Conservation (phyloP, 257 asterid genomes). For the Solanum corneliomulleri region DNA sequence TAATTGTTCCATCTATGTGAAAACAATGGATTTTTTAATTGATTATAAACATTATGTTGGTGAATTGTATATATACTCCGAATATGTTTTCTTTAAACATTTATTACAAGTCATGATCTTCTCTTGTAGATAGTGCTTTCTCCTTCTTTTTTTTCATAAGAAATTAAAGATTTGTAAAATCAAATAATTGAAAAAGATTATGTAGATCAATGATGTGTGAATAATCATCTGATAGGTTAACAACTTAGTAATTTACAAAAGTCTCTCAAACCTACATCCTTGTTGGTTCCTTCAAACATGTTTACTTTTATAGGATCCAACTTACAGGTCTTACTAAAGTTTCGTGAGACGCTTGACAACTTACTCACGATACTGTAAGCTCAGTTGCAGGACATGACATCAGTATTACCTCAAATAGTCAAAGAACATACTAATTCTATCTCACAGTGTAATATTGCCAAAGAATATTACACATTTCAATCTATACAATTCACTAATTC, state of each 20-base stretch:
- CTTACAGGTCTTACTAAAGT: too few relatives aligned
- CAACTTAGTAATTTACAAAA: not conserved
- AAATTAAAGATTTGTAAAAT: not conserved
- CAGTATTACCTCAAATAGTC: not conserved
- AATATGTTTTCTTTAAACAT: not conserved
- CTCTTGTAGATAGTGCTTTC: not conserved
- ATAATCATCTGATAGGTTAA: not conserved
- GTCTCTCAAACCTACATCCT: not conserved
- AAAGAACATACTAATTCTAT: not conserved
- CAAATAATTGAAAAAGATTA: not conserved
- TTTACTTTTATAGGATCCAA: not conserved
- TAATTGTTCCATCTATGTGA: not conserved
- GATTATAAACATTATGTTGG: not conserved
- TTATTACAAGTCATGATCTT: not conserved
- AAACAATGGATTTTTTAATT: not conserved
- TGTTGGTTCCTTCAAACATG: not conserved
- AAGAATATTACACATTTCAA: not conserved
- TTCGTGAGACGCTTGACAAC: too few relatives aligned
- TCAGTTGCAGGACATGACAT: not conserved
- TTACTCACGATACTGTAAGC: too few relatives aligned
- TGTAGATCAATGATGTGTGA: not conserved
- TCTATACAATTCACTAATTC: not conserved
- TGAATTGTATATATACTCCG: not conserved
- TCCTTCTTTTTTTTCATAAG: not conserved
- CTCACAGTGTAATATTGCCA: not conserved